Conservation (phyloP, 176 grass and related monocot genomes). For the Secale cereale region DNA sequence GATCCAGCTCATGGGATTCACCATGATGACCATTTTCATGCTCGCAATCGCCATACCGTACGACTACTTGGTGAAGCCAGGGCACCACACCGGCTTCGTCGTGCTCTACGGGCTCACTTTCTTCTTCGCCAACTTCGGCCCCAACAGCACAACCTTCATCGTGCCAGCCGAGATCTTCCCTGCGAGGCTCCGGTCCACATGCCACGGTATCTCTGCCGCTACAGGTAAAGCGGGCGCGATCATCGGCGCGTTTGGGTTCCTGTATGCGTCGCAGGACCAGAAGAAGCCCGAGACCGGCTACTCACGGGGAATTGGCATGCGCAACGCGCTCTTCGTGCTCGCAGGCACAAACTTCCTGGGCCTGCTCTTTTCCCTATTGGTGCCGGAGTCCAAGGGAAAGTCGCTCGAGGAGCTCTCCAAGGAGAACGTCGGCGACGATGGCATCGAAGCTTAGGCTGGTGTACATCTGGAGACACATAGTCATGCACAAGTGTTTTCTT, state of each 20-base stretch:
- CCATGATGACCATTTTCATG: conserved; percentile 83
- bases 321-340: conserved; percentile 71
- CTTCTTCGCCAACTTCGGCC: conserved; percentile 81
- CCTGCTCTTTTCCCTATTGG: conserved; percentile 43
- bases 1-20: conserved; percentile 75
- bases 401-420: conserved; percentile 61
- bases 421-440: conserved; percentile 38
- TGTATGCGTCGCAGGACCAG: conserved; percentile 45
- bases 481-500: background rate
- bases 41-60: conserved; percentile 51
- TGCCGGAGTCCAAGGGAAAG: conserved; percentile 59
- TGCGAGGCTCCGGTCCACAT: conserved; percentile 40
- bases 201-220: conserved; percentile 51
- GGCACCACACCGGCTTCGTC: conserved; percentile 39
- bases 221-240: conserved; percentile 46
- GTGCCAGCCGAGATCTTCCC: conserved; percentile 66
- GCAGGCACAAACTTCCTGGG: conserved; percentile 49
- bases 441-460: background rate
- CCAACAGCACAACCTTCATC: conserved; percentile 71
- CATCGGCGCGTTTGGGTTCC: conserved; percentile 46
- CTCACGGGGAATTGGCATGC: conserved; percentile 42
- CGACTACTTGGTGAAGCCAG: conserved; percentile 39
- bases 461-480: no score
- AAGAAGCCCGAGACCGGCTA: conserved; percentile 45
- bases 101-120: conserved; percentile 56